Evolutionary conservation across 306 rosid genomes (phyloP).

Genomic region (Pterocarpus macrocarpus): DNA sequence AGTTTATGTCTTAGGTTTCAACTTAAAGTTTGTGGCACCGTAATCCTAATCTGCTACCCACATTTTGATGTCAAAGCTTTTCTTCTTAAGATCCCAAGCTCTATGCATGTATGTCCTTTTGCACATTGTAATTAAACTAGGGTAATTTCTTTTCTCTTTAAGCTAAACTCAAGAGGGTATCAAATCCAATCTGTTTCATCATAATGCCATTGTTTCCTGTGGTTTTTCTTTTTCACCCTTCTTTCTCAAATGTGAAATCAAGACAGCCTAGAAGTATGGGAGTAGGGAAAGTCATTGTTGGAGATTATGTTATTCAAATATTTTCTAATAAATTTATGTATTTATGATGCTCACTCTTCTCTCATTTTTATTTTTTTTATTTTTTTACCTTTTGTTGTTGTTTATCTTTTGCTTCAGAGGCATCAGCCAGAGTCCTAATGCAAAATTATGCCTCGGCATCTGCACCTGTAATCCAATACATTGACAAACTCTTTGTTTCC

Average conservation of each 20-base stretch:
- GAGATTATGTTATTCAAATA: constrained; percentile 14
- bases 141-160: not conserved
- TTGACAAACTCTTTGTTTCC: constrained; percentile 80
- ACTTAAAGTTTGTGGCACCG: not conserved
- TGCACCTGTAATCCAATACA: constrained; percentile 66
- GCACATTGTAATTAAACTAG: not conserved
- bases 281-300: not conserved
- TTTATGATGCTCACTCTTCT: constrained; percentile 11
- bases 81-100: constrained; percentile 7
- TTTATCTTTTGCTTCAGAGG: constrained; percentile 59
- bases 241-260: constrained; percentile 3
- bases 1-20: constrained; percentile 16
- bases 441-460: constrained; percentile 73
- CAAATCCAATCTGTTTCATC: constrained; percentile 5
- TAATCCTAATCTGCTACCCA: constrained; percentile 1
- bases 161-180: not conserved
- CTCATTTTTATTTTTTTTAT: not conserved
- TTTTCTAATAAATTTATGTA: constrained; percentile 33
- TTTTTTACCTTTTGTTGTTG: not conserved
- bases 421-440: constrained; percentile 79
- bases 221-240: not conserved
- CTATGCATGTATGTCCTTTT: constrained; percentile 24
- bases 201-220: constrained; percentile 31
- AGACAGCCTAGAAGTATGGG: not conserved
- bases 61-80: constrained; percentile 21